phyloP scores from a whole-genome alignment of 1,284 basidiomycete species.

The Apiotrichum brassicae region DNA sequence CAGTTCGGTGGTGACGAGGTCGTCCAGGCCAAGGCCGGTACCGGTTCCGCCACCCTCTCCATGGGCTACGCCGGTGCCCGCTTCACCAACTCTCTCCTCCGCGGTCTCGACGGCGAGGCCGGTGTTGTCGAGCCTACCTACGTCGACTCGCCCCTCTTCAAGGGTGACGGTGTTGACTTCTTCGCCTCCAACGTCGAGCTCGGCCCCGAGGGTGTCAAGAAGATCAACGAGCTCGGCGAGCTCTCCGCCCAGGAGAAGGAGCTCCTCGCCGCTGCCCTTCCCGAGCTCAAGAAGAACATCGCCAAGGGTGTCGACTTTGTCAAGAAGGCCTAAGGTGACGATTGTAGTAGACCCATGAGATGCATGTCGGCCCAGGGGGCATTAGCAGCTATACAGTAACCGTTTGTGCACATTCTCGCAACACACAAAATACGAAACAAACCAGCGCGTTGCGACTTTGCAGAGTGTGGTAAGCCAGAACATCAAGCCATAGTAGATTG shows the following conservation, averaged over 20 bases:
- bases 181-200: conserved; percentile 81
- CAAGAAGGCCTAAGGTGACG: conserved; percentile 8
- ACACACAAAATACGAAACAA: too few relatives aligned
- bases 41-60: conserved; percentile 77
- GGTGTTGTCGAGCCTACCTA: conserved; percentile 79
- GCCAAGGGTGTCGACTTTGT: conserved; percentile 85
- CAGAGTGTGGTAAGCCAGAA: too few relatives aligned
- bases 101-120: conserved; percentile 80
- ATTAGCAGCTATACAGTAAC: not conserved
- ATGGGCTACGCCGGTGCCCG: conserved; percentile 86
- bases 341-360: not conserved
- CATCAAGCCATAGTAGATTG: too few relatives aligned
- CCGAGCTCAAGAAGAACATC: conserved; percentile 95
- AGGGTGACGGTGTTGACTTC: conserved; percentile 68
- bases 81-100: conserved; percentile 71
- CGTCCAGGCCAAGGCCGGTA: conserved; percentile 84
- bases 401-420: too few relatives aligned
- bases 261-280: conserved; percentile 78
- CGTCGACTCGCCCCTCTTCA: conserved; percentile 73
- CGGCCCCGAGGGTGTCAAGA: conserved; percentile 79
- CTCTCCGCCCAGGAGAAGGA: conserved; percentile 75
- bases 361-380: conserved; percentile 1
- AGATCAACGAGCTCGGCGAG: conserved; percentile 73
- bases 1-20: conserved; percentile 94
- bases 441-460: too few relatives aligned